These are phyloP conservation scores for Arthrobotrys entomopaga DNA, from an alignment of 2,329 filamentous ascomycete species.

Conservation along the genomic window DNA sequence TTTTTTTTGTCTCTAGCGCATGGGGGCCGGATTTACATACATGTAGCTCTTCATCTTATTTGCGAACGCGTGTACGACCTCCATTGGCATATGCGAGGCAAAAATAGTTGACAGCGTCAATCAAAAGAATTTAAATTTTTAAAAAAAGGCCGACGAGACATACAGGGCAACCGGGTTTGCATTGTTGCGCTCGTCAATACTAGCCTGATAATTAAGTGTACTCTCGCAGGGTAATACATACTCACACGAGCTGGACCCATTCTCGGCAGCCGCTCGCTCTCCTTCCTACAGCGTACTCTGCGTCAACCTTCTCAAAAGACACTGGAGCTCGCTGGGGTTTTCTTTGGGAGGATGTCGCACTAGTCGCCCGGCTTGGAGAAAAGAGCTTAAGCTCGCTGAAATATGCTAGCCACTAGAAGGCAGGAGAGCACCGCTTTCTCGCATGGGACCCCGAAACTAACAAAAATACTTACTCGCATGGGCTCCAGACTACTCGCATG, in stretches of 20 bases:
- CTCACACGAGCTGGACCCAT: conserved; percentile 8
- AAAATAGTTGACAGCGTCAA: conserved; percentile 32
- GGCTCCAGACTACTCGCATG: background rate
- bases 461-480: too few species aligned
- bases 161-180: conserved; percentile 36
- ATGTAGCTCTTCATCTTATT: conserved; percentile 44
- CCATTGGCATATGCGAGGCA: conserved; percentile 42
- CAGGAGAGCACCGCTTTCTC: conserved; percentile 18
- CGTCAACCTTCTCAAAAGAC: conserved; percentile 34
- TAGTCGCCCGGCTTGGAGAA: conserved; percentile 45
- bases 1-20: background rate
- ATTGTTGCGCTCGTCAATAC: conserved; percentile 15
- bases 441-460: conserved; percentile 4
- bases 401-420: conserved; percentile 13
- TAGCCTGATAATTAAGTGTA: background rate
- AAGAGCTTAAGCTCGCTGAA: conserved; percentile 4
- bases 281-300: conserved; percentile 15
- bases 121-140: background rate
- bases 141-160: too few species aligned
- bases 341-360: conserved; percentile 15
- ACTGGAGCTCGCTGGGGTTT: conserved; percentile 21
- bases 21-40: background rate
- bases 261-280: conserved; percentile 40
- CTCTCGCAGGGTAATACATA: too few species aligned
- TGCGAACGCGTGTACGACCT: conserved; percentile 45